phyloP scores from a whole-genome alignment of 2,329 filamentous ascomycete genomes.

The Fusarium solani-melongenae region DNA sequence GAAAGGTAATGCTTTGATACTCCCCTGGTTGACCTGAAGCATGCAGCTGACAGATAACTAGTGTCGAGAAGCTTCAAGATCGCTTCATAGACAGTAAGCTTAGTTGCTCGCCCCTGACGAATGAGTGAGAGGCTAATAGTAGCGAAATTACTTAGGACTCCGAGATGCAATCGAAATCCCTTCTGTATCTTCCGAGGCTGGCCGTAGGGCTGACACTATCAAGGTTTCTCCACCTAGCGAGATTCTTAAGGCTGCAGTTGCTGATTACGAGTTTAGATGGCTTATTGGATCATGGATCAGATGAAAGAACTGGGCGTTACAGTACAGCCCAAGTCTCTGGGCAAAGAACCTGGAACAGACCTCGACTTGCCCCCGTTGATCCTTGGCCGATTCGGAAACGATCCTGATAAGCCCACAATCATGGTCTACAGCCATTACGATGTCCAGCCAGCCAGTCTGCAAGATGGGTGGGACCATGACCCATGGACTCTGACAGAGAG shows the following conservation, averaged over 20 bases:
- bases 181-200: not conserved
- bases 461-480: not conserved
- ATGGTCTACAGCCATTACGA: not conserved
- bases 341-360: not conserved
- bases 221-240: not conserved
- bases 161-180: not conserved
- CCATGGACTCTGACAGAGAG: not conserved
- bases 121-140: not conserved
- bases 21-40: not conserved
- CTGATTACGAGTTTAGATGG: not conserved
- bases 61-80: not conserved
- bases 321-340: not conserved
- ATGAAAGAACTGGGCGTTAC: not conserved
- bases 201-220: not conserved
- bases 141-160: not conserved
- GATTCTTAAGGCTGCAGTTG: not conserved
- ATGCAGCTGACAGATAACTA: not conserved
- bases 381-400: not conserved
- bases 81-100: not conserved
- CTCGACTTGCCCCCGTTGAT: not conserved
- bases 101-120: rapidly evolving
- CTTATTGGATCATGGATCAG: not conserved
- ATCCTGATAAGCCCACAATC: not conserved
- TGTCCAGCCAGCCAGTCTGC: not conserved
- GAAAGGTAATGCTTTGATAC: not conserved